Percentiles rank a stretch among this genome's conserved stretches.
These are phyloP conservation scores for Platanthera zijinensis DNA, from an alignment of 106 monocot species.

Conservation along the genomic window DNA sequence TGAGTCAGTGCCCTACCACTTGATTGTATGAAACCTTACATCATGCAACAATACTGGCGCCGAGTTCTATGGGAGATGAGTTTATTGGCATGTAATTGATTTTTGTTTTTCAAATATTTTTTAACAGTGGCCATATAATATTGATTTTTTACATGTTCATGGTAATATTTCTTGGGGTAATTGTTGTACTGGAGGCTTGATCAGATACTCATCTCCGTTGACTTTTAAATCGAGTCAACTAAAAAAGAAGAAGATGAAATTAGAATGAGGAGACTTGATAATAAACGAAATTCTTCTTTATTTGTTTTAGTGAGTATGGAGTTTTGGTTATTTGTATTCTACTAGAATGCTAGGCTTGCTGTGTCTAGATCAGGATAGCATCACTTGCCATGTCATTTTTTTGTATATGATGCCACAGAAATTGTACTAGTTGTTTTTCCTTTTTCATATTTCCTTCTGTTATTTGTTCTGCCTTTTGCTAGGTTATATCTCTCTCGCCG, in stretches of 20 bases:
- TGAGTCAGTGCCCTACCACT: no score
- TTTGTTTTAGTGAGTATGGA: background rate
- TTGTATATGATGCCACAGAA: background rate
- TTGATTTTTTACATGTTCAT: background rate
- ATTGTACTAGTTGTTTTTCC: background rate
- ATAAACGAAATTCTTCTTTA: background rate
- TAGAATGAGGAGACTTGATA: background rate
- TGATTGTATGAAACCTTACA: no score
- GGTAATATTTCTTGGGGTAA: background rate
- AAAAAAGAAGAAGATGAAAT: background rate
- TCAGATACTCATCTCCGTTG: background rate
- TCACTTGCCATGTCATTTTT: background rate
- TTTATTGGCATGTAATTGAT: background rate
- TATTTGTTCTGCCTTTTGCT: background rate
- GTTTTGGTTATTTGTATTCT: background rate
- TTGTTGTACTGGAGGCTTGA: background rate
- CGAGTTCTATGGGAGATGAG: background rate
- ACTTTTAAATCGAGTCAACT: background rate
- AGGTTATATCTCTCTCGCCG: background rate
- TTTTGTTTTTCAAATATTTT: background rate
- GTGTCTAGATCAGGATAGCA: background rate
- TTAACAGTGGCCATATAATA: background rate
- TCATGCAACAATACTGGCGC: background rate
- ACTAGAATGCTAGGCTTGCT: background rate
- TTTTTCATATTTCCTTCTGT: background rate